Evolutionary conservation across 495 filamentous ascomycete genomes (phyloP).

Genomic region (Hypoxylon lenormandii): DNA sequence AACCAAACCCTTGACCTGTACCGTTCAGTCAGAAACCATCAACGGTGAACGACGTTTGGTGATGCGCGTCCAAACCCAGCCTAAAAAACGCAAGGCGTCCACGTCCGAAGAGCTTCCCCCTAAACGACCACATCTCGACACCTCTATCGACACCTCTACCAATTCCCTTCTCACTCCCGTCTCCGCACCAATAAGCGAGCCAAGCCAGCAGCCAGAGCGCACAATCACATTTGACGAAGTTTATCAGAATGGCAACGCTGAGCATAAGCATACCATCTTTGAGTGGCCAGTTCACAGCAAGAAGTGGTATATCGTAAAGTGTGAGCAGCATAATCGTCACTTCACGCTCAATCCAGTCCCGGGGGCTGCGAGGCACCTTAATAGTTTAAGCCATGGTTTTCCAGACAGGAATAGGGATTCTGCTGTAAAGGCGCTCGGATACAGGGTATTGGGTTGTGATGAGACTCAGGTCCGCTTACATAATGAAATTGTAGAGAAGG

Average conservation of each 20-base stretch:
- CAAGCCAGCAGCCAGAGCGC: slow-evolving; percentile 7
- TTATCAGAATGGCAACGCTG: slow-evolving; percentile 51
- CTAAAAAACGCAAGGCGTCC: slow-evolving; percentile 28
- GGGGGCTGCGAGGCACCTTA: slow-evolving; percentile 61
- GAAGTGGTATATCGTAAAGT: slow-evolving; percentile 58
- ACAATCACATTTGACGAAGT: slow-evolving; percentile 59
- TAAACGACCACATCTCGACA: slow-evolving; percentile 29
- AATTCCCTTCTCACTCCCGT: slow-evolving; percentile 17
- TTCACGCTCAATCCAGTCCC: slow-evolving; percentile 56
- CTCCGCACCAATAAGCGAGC: slow-evolving; percentile 1
- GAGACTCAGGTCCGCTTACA: slow-evolving; percentile 46
- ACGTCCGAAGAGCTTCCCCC: neutral
- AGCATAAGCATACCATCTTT: slow-evolving; percentile 57
- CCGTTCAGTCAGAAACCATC: slow-evolving; percentile 13
- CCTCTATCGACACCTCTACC: slow-evolving; percentile 5
- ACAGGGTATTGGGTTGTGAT: slow-evolving; percentile 52
- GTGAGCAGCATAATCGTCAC: slow-evolving; percentile 57
- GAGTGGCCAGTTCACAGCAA: slow-evolving; percentile 50
- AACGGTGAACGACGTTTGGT: slow-evolving; percentile 30
- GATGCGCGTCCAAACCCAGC: slow-evolving; percentile 37
- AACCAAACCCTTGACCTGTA: slow-evolving; percentile 28
- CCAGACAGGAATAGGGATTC: slow-evolving; percentile 48
- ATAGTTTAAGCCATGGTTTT: slow-evolving; percentile 51
- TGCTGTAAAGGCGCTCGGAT: slow-evolving; percentile 54
- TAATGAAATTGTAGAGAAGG: slow-evolving; percentile 50